Evolutionary conservation across 176 grass and related monocot species (phyloP).

Genomic region (Aegilops umbellulata): DNA sequence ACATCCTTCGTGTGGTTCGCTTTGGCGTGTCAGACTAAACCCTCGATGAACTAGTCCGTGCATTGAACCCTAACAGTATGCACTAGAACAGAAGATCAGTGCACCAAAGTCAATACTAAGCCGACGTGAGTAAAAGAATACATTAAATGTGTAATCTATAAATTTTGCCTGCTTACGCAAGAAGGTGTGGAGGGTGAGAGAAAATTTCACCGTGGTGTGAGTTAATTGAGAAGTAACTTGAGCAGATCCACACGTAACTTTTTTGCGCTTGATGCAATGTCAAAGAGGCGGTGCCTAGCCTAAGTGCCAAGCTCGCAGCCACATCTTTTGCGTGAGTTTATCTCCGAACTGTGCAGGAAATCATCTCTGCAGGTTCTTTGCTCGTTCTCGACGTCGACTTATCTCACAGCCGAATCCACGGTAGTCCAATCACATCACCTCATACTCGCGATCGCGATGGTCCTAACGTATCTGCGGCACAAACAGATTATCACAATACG

Average conservation of each 20-base stretch:
- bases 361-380: not conserved
- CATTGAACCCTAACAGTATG: too few species aligned
- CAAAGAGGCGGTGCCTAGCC: conserved; percentile 4
- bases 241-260: too few species aligned
- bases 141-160: too few species aligned
- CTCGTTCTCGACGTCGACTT: not conserved
- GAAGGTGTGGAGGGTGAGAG: too few species aligned
- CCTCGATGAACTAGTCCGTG: too few species aligned
- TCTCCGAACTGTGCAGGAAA: not conserved
- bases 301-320: too few species aligned
- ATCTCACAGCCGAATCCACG: too few species aligned
- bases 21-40: not conserved
- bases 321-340: not conserved
- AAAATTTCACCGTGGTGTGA: too few species aligned
- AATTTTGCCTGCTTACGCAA: too few species aligned
- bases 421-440: not conserved
- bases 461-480: not conserved
- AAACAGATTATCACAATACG: too few species aligned
- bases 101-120: not conserved
- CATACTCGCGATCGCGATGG: not conserved
- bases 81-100: too few species aligned
- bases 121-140: not conserved
- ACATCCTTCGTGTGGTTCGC: not conserved
- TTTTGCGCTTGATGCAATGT: not conserved
- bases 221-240: too few species aligned